phyloP scores from a whole-genome alignment of 768 basidiomycete genomes.

The Mycena alexandri region DNA sequence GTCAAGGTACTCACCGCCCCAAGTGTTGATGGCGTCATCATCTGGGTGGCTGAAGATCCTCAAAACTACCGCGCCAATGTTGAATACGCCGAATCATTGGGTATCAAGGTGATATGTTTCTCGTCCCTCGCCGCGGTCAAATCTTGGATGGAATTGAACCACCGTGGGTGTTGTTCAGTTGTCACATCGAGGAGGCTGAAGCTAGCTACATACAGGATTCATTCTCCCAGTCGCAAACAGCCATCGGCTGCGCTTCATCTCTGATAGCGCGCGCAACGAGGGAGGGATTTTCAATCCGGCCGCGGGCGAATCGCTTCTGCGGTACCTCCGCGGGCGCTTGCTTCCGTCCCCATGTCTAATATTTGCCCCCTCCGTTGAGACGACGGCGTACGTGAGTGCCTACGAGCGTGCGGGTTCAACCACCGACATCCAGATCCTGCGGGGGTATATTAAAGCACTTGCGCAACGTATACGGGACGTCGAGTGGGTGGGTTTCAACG shows the following conservation, averaged over 20 bases:
- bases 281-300: slow-evolving; percentile 24
- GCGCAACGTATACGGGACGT: slow-evolving; percentile 24
- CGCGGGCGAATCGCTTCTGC: slow-evolving; percentile 24
- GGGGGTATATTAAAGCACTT: slow-evolving; percentile 23
- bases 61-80: not conserved
- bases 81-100: slow-evolving; percentile 22
- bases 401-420: slow-evolving; percentile 28
- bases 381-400: slow-evolving; percentile 16
- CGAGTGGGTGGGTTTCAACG: slow-evolving; percentile 26
- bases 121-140: slow-evolving; percentile 23
- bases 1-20: not conserved
- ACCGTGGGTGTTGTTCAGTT: slow-evolving; percentile 1
- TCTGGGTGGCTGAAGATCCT: slow-evolving; percentile 21
- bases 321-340: slow-evolving; percentile 13
- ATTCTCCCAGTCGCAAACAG: not conserved
- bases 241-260: slow-evolving; percentile 27
- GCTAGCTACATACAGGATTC: not conserved
- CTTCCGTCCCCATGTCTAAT: slow-evolving; percentile 21
- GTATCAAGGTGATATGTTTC: slow-evolving; percentile 12
- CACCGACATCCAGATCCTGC: slow-evolving; percentile 7
- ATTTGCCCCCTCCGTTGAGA: slow-evolving; percentile 18
- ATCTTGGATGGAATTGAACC: slow-evolving; percentile 25
- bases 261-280: slow-evolving; percentile 22
- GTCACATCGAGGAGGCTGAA: not conserved
- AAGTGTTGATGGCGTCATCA: slow-evolving; percentile 11